phyloP scores from a whole-genome alignment of 805 yeast genomes.

The Yarrowia sp. region DNA sequence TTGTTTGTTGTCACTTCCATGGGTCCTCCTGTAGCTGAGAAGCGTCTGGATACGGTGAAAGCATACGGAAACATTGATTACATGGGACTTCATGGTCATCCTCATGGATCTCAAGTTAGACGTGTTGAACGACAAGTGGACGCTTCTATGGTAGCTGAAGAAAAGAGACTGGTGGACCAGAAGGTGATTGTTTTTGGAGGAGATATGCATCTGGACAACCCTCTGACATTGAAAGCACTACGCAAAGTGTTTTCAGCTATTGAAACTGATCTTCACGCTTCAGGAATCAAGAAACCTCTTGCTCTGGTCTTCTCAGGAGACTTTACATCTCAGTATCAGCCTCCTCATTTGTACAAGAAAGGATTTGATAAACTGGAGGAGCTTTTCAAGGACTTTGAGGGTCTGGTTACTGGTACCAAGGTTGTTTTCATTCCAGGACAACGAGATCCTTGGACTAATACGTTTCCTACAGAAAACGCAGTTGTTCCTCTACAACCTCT shows the following conservation, averaged over 20 bases:
- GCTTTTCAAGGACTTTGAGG: slow-evolving; percentile 58
- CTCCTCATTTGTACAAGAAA: slow-evolving; percentile 49
- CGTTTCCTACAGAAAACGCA: slow-evolving; percentile 43
- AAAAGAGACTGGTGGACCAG: slow-evolving; percentile 55
- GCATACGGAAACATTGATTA: slow-evolving; percentile 80
- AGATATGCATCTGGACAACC: slow-evolving; percentile 64
- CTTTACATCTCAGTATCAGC: slow-evolving; percentile 65
- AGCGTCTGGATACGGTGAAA: slow-evolving; percentile 61
- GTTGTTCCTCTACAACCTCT: slow-evolving; percentile 61
- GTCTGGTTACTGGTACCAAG: slow-evolving; percentile 51
- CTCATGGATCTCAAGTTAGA: slow-evolving; percentile 37
- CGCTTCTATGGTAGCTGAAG: slow-evolving; percentile 54
- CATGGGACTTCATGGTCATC: slow-evolving; percentile 44
- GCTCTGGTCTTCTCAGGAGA: slow-evolving; percentile 82
- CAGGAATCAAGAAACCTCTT: slow-evolving; percentile 47
- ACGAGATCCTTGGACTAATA: slow-evolving; percentile 82
- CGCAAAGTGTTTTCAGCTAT: slow-evolving; percentile 58
- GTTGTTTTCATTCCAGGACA: slow-evolving; percentile 81
- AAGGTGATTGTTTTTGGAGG: slow-evolving; percentile 71
- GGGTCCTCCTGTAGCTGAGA: slow-evolving; percentile 87
- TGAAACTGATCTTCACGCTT: slow-evolving; percentile 48
- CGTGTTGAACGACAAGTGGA: slow-evolving; percentile 63
- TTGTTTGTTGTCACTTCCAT: slow-evolving; percentile 73
- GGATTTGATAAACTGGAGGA: slow-evolving; percentile 74
- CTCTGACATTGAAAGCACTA: slow-evolving; percentile 58